Evolutionary conservation across 768 basidiomycete species (phyloP), one percentile per base, ranked within the genome.

Genomic region (Lactifluus piperatus): DNA sequence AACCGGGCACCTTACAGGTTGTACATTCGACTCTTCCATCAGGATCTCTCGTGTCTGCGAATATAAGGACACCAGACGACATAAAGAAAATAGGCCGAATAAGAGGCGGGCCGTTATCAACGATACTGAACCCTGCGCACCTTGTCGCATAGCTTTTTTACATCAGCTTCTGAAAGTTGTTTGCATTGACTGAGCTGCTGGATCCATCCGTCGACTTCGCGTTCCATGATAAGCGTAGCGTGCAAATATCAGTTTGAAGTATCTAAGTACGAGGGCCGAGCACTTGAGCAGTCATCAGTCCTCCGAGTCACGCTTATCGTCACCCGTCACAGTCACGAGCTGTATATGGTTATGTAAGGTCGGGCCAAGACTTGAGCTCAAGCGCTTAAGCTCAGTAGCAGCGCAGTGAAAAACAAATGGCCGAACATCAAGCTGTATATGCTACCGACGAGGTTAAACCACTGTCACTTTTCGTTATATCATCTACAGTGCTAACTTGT

Each of bases 91-190:
- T 14, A 37, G 39, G 54, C 27, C 54, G 26, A 57, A 50, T 53
- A 57, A 64, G 67, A 62, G 63, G 67, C 62, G 65, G 64, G 60
- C 62, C 59, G 65, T 58, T 71, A 72, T 71, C 70, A 62, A 58
- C 64, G 65, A 67, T 58, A 58, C 51, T 62, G 56, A 60, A 64
- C 50, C 37, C 59, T 63, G 73, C 83, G 68, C 68, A 94, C 97
- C 91, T 97, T 98, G 82, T 98, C 95, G 79, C 97, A 99, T 64
- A 99, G 82, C 72, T 85, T 86, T 81, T 98, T 98, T 60, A 99
- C 93, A 73, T 99, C 94, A 11, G 81, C 79, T 76, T 99, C 97
- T 62, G 90, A 79, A 60, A 99, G 82, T 67, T 97, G 95, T 73
- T 99, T 98, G 80, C 97, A 99, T 70, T 94, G 89, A 75, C 86